Percentiles rank a stretch among this genome's conserved stretches.
phyloP scores from a whole-genome alignment of 208 protist genomes.

The Leishmania gerbilli region DNA sequence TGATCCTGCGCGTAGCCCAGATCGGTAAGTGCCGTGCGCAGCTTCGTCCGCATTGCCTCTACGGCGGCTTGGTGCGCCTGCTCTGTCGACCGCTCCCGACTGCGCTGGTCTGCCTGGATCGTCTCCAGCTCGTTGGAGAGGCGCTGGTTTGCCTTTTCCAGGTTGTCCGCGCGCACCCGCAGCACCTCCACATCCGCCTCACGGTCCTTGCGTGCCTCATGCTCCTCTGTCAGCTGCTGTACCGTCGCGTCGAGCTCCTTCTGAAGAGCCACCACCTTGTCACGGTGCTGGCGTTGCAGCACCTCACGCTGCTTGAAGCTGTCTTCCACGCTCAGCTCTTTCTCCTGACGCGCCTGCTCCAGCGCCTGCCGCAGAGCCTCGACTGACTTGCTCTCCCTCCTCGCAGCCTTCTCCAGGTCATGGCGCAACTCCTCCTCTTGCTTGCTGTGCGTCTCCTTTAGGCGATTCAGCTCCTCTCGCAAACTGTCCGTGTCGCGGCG shows the following conservation, averaged over 20 bases:
- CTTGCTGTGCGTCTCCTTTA: constrained; percentile 36
- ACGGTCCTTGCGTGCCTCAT: constrained; percentile 51
- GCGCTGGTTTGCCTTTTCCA: constrained; percentile 43
- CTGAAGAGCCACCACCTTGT: constrained; percentile 58
- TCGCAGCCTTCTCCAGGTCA: constrained; percentile 48
- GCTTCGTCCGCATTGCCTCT: constrained; percentile 57
- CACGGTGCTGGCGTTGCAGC: constrained; percentile 56
- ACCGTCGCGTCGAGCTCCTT: constrained; percentile 40
- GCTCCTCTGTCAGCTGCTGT: constrained; percentile 61
- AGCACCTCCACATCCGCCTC: constrained; percentile 66
- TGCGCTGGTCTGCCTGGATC: constrained; percentile 54
- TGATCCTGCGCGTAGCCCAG: constrained; percentile 65
- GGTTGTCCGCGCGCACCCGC: constrained; percentile 48
- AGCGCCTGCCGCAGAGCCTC: constrained; percentile 58
- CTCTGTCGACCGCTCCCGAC: constrained; percentile 48
- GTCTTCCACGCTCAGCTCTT: constrained; percentile 50
- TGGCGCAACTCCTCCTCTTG: constrained; percentile 39
- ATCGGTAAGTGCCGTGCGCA: constrained; percentile 46
- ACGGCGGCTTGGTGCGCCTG: constrained; percentile 53
- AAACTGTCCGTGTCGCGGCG: constrained; percentile 45
- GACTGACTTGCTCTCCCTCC: constrained; percentile 51
- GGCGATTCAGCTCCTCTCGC: constrained; percentile 43
- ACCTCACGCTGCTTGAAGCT: constrained; percentile 51
- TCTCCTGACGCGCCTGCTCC: constrained; percentile 59
- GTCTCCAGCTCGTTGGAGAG: constrained; percentile 57